Base-by-base conservation (phyloP, 371 early-diverging fungal genomes). In the Globomyces sp. region DNA sequence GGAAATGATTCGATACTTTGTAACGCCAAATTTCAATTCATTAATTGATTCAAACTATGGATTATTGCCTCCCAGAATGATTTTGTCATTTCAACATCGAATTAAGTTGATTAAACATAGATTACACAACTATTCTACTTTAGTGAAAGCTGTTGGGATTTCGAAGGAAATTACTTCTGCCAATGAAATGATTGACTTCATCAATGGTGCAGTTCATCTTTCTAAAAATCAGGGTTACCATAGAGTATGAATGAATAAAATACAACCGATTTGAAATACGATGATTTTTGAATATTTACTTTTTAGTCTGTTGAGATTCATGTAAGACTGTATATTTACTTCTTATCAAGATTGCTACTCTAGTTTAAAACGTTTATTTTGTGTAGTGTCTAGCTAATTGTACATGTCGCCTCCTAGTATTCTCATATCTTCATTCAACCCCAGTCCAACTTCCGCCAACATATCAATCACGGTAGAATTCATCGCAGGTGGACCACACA, bases 401-500 rank as follows among this genome's bases (percentile, higher is more conserved):
- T 24, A 24, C 24, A 24, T 51, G 13, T 51, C 51, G 13, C 51
- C 34, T 4, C 24, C 51, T 13, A 51, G 34, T 6, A 51, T 34
- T 51, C 51, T 51, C 51, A 51, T 51, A 13, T 51, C 51, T 13
- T 51, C 24, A 1, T 11, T 51, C 51, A 11, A 51, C 24, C 51
- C 34, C 24, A 11, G 24, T 51, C 2, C 34, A 13, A 13, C 11
- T 1, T 51, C 51, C 13, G 51, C 6, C 55, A 55, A 55, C 1
- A 55, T 39, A 55, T 55, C 55, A 1, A 40, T 39, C 4, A 55
- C 13, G 6, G 55, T 40, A 39, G 37, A 55, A 40, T 40, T 39
- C 55, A 55, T 55, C 13, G 3, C 55, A 8, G 5, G 5, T 39
- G 55, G 55, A 3, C 55, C 55, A 55, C 55, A 55, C 40, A 55